These are phyloP conservation scores for Penstemon newberryi DNA, from an alignment of 257 asterid species.

Conservation along the genomic window DNA sequence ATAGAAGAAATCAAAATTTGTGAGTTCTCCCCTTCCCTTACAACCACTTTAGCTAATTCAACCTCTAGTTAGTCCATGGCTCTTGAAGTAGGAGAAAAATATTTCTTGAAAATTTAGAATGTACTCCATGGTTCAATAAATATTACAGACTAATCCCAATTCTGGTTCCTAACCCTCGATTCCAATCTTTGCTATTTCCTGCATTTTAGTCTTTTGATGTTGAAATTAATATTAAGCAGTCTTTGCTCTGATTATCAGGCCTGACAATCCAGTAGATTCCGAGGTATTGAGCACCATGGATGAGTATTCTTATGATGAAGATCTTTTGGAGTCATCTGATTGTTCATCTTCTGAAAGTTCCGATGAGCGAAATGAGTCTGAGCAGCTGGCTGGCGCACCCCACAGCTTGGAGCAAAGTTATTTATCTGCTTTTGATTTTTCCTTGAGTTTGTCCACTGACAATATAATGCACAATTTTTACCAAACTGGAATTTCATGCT, in stretches of 20 bases:
- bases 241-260: constrained; percentile 44
- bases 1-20: constrained; percentile 40
- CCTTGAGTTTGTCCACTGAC: constrained; percentile 44
- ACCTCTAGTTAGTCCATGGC: constrained; percentile 4
- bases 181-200: constrained; percentile 13
- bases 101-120: constrained; percentile 17
- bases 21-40: constrained; percentile 38
- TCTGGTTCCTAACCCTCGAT: constrained; percentile 3
- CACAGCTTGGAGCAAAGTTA: constrained; percentile 43
- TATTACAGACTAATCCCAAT: not conserved
- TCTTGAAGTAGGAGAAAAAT: constrained; percentile 2
- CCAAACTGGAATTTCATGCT: constrained; percentile 37
- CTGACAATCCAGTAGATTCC: constrained; percentile 32
- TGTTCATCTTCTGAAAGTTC: constrained; percentile 57
- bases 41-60: not conserved
- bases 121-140: not conserved
- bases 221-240: constrained; percentile 26
- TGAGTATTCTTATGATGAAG: constrained; percentile 56
- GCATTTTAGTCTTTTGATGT: constrained; percentile 16
- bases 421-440: constrained; percentile 67
- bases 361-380: constrained; percentile 58
- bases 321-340: constrained; percentile 62
- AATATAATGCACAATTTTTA: constrained; percentile 36
- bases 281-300: constrained; percentile 47
- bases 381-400: constrained; percentile 30